Percentiles rank a stretch among this genome's conserved stretches.
These are phyloP conservation scores for Skeletonema marinoi DNA, from an alignment of 108 stramenopile species.

Conservation along the genomic window DNA sequence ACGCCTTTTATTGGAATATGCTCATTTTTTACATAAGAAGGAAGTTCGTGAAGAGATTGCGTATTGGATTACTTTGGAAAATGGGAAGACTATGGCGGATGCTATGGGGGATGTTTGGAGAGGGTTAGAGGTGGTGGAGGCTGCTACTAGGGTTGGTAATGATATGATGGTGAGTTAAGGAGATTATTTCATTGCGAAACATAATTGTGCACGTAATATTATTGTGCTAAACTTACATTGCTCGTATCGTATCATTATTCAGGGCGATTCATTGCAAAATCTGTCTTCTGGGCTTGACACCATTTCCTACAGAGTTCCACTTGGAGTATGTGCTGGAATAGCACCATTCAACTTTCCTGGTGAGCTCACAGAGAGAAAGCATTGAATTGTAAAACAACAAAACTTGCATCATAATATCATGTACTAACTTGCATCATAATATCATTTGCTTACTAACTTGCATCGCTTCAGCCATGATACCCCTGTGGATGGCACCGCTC, in stretches of 20 bases:
- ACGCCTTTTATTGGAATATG: constrained; percentile 68
- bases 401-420: no score
- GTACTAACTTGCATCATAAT: no score
- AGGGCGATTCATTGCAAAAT: constrained; percentile 88
- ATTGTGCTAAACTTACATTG: constrained; percentile 18
- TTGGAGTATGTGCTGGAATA: constrained; percentile 94
- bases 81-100: constrained; percentile 80
- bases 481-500: constrained; percentile 94
- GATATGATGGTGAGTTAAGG: constrained; percentile 39
- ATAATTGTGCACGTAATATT: background rate
- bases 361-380: no score
- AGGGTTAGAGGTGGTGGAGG: constrained; percentile 95
- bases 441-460: no score
- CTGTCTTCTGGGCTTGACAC: constrained; percentile 81
- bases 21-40: constrained; percentile 53
- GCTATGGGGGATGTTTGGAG: constrained; percentile 94
- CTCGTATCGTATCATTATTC: background rate
- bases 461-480: constrained; percentile 79
- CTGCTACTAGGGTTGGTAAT: constrained; percentile 35
- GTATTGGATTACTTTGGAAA: constrained; percentile 70
- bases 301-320: constrained; percentile 87
- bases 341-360: constrained; percentile 94
- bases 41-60: constrained; percentile 63
- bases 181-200: constrained; percentile 9
- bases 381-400: no score